Evolutionary conservation across 1,284 basidiomycete genomes (phyloP).

Genomic region (Kwoniella shivajii): DNA sequence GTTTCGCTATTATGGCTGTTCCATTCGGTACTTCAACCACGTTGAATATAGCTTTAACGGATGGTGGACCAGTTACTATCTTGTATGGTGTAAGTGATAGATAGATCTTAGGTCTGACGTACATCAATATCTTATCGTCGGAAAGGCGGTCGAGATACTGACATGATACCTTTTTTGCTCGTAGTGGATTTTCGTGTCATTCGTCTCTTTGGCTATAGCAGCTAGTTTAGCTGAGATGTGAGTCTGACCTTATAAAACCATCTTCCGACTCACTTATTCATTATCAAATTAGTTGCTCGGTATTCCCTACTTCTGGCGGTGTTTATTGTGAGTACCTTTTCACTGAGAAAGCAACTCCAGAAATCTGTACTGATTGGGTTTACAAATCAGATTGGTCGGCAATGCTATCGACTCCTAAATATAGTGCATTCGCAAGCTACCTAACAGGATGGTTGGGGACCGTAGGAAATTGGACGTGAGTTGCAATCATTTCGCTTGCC

Average conservation of each 20-base stretch:
- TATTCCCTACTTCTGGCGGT: constrained; percentile 57
- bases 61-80: constrained; percentile 55
- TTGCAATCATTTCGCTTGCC: not conserved
- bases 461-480: constrained; percentile 57
- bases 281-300: constrained; percentile 46
- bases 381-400: constrained; percentile 52
- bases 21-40: constrained; percentile 55
- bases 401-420: constrained; percentile 55
- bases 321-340: constrained; percentile 51
- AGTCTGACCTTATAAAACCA: too few relatives aligned
- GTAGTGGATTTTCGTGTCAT: constrained; percentile 56
- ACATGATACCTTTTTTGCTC: not conserved
- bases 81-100: constrained; percentile 51
- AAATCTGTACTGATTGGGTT: not conserved
- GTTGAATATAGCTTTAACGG: constrained; percentile 54
- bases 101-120: too few relatives aligned
- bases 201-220: constrained; percentile 56
- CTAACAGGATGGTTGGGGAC: constrained; percentile 58
- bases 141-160: too few relatives aligned
- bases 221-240: constrained; percentile 56
- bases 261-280: too few relatives aligned
- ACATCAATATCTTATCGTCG: too few relatives aligned
- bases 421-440: constrained; percentile 54
- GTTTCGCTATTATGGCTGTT: constrained; percentile 56
- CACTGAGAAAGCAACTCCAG: not conserved